These are phyloP conservation scores for sorghum (Sorghum bicolor) DNA, from an alignment of 176 grass and related monocot genomes.

Conservation along the genomic window DNA sequence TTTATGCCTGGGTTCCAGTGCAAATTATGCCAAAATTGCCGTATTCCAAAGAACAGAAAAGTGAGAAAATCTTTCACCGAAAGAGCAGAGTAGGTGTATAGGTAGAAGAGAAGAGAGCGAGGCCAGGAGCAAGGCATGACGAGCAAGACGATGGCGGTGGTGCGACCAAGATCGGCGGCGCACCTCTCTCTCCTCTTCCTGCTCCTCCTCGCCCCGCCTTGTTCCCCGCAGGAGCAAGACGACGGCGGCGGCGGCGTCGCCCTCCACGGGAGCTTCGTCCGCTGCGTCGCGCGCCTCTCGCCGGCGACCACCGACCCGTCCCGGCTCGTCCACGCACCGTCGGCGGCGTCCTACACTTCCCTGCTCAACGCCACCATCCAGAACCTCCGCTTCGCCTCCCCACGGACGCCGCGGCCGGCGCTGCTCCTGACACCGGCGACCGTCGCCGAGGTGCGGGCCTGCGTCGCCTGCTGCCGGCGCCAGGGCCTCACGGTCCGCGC, in stretches of 20 bases:
- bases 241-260: neutral
- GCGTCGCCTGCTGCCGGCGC: slow-evolving; percentile 40
- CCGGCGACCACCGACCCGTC: slow-evolving; percentile 33
- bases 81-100: neutral
- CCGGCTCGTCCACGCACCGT: slow-evolving; percentile 32
- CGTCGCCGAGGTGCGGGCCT: slow-evolving; percentile 29
- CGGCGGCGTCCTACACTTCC: slow-evolving; percentile 21
- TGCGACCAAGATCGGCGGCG: neutral
- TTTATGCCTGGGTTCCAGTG: neutral
- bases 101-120: neutral
- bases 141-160: neutral
- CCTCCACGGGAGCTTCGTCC: slow-evolving; percentile 45
- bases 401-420: slow-evolving; percentile 17
- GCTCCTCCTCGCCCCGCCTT: neutral
- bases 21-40: neutral
- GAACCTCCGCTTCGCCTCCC: slow-evolving; percentile 58
- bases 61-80: neutral
- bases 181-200: neutral
- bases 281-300: slow-evolving; percentile 41
- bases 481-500: slow-evolving; percentile 36
- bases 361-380: slow-evolving; percentile 52
- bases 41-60: neutral
- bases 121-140: neutral
- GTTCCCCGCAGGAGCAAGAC: neutral
- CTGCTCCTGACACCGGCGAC: slow-evolving; percentile 46